phyloP scores from a whole-genome alignment of 495 filamentous ascomycete species.

The Tuber microsphaerosporum region DNA sequence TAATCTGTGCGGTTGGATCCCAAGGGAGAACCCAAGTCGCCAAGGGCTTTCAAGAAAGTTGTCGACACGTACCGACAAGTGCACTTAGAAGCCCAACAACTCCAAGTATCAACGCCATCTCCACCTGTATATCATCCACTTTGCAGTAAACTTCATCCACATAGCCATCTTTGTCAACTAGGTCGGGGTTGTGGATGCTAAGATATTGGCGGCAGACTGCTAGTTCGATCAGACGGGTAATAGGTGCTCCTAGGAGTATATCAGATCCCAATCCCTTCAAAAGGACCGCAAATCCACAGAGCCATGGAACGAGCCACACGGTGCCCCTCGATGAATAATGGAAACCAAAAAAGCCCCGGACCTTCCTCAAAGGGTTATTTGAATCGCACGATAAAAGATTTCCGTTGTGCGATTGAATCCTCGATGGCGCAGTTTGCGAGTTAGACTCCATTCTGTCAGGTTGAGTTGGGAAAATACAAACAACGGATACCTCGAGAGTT shows the following conservation, averaged over 20 bases:
- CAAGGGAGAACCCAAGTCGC: not conserved
- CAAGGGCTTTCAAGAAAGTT: not conserved
- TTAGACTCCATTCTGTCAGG: not conserved
- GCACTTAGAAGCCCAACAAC: not conserved
- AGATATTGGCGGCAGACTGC: not conserved
- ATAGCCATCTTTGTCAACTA: not conserved
- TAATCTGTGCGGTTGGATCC: not conserved
- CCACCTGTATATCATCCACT: constrained; percentile 3
- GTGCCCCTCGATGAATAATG: not conserved
- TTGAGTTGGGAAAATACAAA: not conserved
- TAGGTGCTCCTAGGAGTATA: constrained; percentile 5
- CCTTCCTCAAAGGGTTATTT: not conserved
- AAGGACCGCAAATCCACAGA: constrained; percentile 1
- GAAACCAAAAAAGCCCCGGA: not conserved
- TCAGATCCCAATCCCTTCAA: constrained; percentile 7
- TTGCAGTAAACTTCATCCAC: constrained; percentile 4
- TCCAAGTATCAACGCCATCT: constrained; percentile 1
- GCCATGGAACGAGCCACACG: not conserved
- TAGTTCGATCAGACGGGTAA: constrained; percentile 8
- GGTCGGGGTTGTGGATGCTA: not conserved
- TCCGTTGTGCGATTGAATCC: not conserved
- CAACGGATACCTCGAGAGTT: not conserved
- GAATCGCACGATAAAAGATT: not conserved
- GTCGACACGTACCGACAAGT: constrained; percentile 6
- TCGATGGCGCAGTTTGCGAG: not conserved